Percentiles rank a stretch among this genome's conserved stretches.
These are phyloP conservation scores for Cryphonectria radicalis DNA, from an alignment of 2,329 filamentous ascomycete species.

Conservation along the genomic window DNA sequence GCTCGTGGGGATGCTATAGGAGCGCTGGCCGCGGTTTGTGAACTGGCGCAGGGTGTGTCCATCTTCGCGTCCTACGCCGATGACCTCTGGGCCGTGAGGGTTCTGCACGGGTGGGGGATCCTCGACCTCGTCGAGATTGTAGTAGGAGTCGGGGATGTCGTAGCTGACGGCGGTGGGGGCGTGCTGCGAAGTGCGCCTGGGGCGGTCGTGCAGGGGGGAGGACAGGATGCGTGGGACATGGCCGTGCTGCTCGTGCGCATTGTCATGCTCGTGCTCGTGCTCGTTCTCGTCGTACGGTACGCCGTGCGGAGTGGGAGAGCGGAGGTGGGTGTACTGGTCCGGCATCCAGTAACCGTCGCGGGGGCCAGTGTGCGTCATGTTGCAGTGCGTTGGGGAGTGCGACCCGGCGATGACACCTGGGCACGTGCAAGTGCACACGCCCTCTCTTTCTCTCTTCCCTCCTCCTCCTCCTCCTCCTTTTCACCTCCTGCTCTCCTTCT, in stretches of 20 bases:
- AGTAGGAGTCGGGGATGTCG: conserved; percentile 34
- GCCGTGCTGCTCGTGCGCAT: background rate
- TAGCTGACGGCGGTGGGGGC: conserved; percentile 28
- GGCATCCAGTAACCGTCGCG: conserved; percentile 15
- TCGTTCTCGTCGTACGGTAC: background rate
- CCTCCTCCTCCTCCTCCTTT: background rate
- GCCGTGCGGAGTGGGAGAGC: background rate
- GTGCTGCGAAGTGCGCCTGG: conserved; percentile 1
- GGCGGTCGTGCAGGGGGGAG: background rate
- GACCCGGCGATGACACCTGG: background rate
- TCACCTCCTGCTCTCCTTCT: background rate
- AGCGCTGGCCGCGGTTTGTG: background rate
- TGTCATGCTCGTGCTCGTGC: too few relatives aligned
- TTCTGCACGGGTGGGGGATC: conserved; percentile 34
- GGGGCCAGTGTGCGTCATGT: conserved; percentile 17
- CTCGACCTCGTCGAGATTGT: conserved; percentile 33
- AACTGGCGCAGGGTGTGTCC: background rate
- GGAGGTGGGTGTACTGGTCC: conserved; percentile 15
- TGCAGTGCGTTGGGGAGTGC: background rate
- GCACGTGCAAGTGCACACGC: background rate
- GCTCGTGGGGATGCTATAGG: conserved; percentile 7
- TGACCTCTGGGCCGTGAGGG: conserved; percentile 34
- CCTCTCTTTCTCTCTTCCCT: background rate
- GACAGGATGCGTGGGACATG: background rate
- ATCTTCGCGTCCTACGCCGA: background rate